Percentiles rank a stretch among this genome's conserved stretches.
Evolutionary conservation across 78 protist genomes (phyloP).

Genomic region (Mastigamoeba balamuthi): DNA sequence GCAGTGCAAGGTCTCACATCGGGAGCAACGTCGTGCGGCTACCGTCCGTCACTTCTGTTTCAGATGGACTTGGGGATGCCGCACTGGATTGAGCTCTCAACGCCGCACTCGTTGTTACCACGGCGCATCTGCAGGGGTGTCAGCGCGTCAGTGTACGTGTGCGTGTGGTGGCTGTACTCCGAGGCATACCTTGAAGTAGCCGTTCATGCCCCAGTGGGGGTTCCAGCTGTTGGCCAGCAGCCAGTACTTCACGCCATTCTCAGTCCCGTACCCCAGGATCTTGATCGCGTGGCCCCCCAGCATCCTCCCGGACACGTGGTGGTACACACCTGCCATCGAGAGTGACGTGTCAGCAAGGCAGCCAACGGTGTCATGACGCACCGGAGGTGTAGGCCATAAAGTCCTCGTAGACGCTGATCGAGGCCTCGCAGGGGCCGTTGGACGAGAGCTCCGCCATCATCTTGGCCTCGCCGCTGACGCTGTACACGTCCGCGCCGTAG

Average conservation of each 20-base stretch:
- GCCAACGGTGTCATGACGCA: too few relatives aligned
- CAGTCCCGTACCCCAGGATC: background rate
- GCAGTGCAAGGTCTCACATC: too few relatives aligned
- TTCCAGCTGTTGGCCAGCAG: conserved; percentile 35
- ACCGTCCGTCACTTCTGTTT: too few relatives aligned
- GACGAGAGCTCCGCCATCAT: conserved; percentile 1
- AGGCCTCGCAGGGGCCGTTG: conserved; percentile 40
- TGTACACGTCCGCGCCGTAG: too few relatives aligned
- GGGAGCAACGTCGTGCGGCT: too few relatives aligned
- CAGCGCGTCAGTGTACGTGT: too few relatives aligned
- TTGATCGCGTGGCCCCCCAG: background rate
- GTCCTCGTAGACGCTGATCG: conserved; percentile 36
- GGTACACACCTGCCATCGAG: background rate
- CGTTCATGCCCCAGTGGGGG: conserved; percentile 41
- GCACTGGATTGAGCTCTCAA: too few relatives aligned
- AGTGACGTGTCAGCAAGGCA: too few relatives aligned
- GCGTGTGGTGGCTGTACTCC: too few relatives aligned
- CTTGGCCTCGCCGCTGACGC: too few relatives aligned
- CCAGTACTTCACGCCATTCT: background rate
- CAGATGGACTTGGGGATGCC: too few relatives aligned
- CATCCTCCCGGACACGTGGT: background rate
- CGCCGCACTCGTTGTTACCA: background rate
- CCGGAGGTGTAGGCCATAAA: conserved; percentile 36
- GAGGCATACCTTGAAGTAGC: conserved; percentile 46
- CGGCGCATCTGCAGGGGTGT: too few relatives aligned